These are phyloP conservation scores for Chrysosphaeria jannelii DNA, from an alignment of 2,329 filamentous ascomycete species.

Conservation along the genomic window DNA sequence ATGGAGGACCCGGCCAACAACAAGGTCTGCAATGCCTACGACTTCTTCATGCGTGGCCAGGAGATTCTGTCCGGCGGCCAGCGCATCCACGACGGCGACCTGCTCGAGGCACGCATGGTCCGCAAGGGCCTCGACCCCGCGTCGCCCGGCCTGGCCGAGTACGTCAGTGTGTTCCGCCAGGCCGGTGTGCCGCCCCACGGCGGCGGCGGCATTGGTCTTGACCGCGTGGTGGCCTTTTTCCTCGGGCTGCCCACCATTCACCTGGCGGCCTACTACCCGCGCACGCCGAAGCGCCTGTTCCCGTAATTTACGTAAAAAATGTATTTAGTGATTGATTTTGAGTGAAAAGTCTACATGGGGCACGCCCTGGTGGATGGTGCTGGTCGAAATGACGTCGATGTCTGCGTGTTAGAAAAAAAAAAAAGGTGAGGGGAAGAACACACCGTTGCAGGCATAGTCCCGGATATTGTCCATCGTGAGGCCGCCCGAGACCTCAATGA, in stretches of 20 bases:
- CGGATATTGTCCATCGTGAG: slow-evolving; percentile 61
- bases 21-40: slow-evolving; percentile 29
- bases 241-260: slow-evolving; percentile 26
- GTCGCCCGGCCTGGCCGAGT: slow-evolving; percentile 48
- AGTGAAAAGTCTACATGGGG: slow-evolving; percentile 86
- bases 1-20: slow-evolving; percentile 42
- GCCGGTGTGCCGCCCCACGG: slow-evolving; percentile 70
- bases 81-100: slow-evolving; percentile 53
- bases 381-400: slow-evolving; percentile 87
- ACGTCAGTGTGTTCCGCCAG: slow-evolving; percentile 49
- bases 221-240: slow-evolving; percentile 47
- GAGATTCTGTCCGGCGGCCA: slow-evolving; percentile 82
- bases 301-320: too few species aligned
- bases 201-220: slow-evolving; percentile 65
- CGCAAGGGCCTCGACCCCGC: slow-evolving; percentile 54
- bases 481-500: slow-evolving; percentile 82
- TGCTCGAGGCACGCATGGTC: slow-evolving; percentile 51
- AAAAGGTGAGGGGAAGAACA: slow-evolving; percentile 9
- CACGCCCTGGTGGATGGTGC: slow-evolving; percentile 86
- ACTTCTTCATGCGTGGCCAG: slow-evolving; percentile 79
- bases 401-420: slow-evolving; percentile 16
- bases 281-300: slow-evolving; percentile 26
- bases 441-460: slow-evolving; percentile 46
- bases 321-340: slow-evolving; percentile 32
- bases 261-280: slow-evolving; percentile 23